Base-by-base conservation (phyloP, 2,329 filamentous ascomycete species). In the Fusarium verrucosum region DNA sequence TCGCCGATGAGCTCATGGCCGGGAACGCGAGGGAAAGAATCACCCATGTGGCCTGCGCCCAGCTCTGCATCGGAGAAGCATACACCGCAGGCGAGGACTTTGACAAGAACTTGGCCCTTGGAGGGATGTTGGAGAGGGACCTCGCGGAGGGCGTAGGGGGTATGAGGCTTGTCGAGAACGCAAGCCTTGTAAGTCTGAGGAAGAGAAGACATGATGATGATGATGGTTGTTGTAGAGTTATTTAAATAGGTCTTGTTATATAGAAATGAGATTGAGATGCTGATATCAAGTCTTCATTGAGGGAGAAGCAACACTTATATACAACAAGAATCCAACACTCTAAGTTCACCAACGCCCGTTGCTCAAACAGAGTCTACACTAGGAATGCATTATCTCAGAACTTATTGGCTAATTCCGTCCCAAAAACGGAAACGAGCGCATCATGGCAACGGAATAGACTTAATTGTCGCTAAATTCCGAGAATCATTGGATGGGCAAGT, bases 1-100 rank as follows among this genome's bases (percentile, higher is more conserved):
- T 86, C 84, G 11, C 90, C 90, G 51, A 93, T 84, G 30, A 89
- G 79, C 74, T 93, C 90, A 75, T 94, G 91, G 20, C 91, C 91
- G 1, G 89, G 87, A 3, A 87, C 77, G 7, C 85, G 82, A 2
- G 89, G 89, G 68, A 85, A 88, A 19, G 81, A 69, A 38, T 85
- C 81, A 11, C 85, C 85, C 38, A 89, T 77, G 6, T 75, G 69
- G 22, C 86, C 86, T 4, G 71, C 42, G 45, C 82, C 78, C 2
- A 84, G 75, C 50, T 74, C 76, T 19, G 77, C 60, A 68, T 92
- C 90, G 1, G 83, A 85, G 73, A 87, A 88, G 75, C 90, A 93
- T 44, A 94, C 84, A 38, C 90, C 90, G 67, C 87, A 91, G 7
- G 90, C 90, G 10, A 87, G 79, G 4, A 92, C 84, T 74, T 92